Evolutionary conservation across 2,329 filamentous ascomycete species (phyloP), one percentile per base, ranked within the genome.

Genomic region (Septoria linicola): DNA sequence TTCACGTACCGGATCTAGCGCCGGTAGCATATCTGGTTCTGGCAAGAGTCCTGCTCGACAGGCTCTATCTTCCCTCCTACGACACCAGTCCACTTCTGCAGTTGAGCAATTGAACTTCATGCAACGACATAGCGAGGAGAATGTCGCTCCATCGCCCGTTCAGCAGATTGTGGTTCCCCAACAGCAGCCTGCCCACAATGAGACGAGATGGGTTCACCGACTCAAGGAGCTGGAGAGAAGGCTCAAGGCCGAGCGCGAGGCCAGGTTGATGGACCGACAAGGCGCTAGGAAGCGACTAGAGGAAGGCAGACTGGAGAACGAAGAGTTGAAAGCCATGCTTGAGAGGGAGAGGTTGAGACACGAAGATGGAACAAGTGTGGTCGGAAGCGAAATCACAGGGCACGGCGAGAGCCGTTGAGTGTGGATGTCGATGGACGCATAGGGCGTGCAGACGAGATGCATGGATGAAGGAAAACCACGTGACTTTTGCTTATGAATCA

Each of bases 221-320:
- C 76, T 97, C 27, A 83, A 89, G 51, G 91, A 97, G 66, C 75
- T 97, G 60, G 93, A 99, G 75, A 80, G 85, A 59, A 83, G 95
- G 61, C 76, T 99, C 14, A 95, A 96, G 69, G 84, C 88, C 39
- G 93, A 99, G 73, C 77, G 93, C 11, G 93, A 97, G 70, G 90
- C 85, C 1, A 76, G 93, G 37, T 76, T 95, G 46, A 76, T 95
- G 51, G 93, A 99, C 71, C 82, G 93, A 3, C 86, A 81, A 41
- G 90, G 89, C 19, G 92, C 92, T 21, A 76, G 88, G 48, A 87
- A 90, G 72, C 77, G 92, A 45, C 72, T 96, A 0, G 85, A 89
- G 52, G 87, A 90, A 55, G 79, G 86, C n/a, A 80, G 84, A 66
- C 75, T 79, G 47, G 85, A 90, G 72, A 89, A 89, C 65, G 80